Evolutionary conservation across 1,284 basidiomycete genomes (phyloP).

Genomic region (Tylopilus orsonianus): DNA sequence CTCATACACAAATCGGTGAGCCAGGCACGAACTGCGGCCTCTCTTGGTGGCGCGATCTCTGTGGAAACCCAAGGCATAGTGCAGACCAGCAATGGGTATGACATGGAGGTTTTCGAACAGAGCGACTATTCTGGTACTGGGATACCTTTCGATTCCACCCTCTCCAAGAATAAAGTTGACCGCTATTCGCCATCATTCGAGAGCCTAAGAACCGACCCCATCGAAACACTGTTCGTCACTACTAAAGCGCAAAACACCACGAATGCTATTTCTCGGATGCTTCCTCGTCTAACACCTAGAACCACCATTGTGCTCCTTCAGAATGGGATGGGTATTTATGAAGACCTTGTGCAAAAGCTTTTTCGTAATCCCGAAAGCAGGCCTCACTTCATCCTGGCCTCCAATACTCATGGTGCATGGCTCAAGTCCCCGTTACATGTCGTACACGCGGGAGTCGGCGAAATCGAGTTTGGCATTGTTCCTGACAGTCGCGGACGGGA

Average conservation of each 20-base stretch:
- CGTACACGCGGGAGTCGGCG: conserved; percentile 76
- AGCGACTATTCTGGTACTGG: conserved; percentile 28
- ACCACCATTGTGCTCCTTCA: conserved; percentile 90
- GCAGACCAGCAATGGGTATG: conserved; percentile 43
- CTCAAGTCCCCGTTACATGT: conserved; percentile 52
- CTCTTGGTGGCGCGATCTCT: conserved; percentile 37
- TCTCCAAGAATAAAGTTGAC: conserved; percentile 13
- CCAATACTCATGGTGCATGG: conserved; percentile 81
- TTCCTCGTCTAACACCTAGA: conserved; percentile 61
- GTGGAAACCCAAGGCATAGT: conserved; percentile 51
- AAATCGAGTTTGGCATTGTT: conserved; percentile 77
- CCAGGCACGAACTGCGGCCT: conserved; percentile 36
- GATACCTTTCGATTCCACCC: conserved; percentile 21
- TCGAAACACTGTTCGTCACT: conserved; percentile 79
- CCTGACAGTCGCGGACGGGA: conserved; percentile 64
- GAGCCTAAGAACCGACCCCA: conserved; percentile 32
- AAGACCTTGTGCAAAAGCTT: conserved; percentile 65
- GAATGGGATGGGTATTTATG: conserved; percentile 91
- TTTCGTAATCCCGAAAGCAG: conserved; percentile 75
- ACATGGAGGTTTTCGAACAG: conserved; percentile 45
- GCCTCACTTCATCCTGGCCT: conserved; percentile 86
- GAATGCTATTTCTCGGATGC: conserved; percentile 57
- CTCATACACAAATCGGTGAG: conserved; percentile 60
- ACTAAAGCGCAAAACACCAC: conserved; percentile 76
- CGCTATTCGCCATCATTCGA: conserved; percentile 21